These are phyloP conservation scores for Ceratocystiopsis sp. DNA, from an alignment of 2,329 filamentous ascomycete genomes.

Conservation along the genomic window DNA sequence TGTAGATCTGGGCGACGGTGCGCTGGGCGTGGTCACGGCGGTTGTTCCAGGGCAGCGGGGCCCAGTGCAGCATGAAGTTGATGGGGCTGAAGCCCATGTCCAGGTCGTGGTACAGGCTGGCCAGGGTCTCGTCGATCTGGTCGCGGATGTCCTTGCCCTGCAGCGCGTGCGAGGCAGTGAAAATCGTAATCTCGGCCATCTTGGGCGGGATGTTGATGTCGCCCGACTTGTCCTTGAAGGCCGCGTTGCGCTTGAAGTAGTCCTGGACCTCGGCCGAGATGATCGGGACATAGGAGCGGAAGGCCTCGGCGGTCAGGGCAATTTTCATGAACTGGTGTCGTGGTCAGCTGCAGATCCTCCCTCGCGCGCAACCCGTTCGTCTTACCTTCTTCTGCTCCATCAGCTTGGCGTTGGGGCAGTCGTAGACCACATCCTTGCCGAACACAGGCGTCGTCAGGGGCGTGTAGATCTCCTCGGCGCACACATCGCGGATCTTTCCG, in stretches of 20 bases:
- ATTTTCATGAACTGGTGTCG: conserved; percentile 47
- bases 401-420: conserved; percentile 67
- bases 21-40: conserved; percentile 54
- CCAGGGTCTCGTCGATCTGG: conserved; percentile 55
- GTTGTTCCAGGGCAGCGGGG: conserved; percentile 59
- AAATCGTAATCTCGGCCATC: conserved; percentile 65
- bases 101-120: conserved; percentile 61
- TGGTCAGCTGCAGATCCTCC: too few relatives aligned
- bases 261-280: conserved; percentile 52
- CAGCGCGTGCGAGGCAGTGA: conserved; percentile 60
- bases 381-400: conserved; percentile 80
- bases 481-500: conserved; percentile 33
- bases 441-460: conserved; percentile 42
- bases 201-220: conserved; percentile 44
- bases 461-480: conserved; percentile 36
- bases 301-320: conserved; percentile 47
- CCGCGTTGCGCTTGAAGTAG: conserved; percentile 40
- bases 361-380: background rate
- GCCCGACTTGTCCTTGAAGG: conserved; percentile 43
- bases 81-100: conserved; percentile 64
- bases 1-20: conserved; percentile 61
- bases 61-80: conserved; percentile 72
- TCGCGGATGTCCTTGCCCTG: conserved; percentile 62
- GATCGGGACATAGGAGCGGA: conserved; percentile 49
- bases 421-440: conserved; percentile 65